Base-by-base conservation (phyloP, 1,284 basidiomycete species). In the Microbotryomycetes sp. region DNA sequence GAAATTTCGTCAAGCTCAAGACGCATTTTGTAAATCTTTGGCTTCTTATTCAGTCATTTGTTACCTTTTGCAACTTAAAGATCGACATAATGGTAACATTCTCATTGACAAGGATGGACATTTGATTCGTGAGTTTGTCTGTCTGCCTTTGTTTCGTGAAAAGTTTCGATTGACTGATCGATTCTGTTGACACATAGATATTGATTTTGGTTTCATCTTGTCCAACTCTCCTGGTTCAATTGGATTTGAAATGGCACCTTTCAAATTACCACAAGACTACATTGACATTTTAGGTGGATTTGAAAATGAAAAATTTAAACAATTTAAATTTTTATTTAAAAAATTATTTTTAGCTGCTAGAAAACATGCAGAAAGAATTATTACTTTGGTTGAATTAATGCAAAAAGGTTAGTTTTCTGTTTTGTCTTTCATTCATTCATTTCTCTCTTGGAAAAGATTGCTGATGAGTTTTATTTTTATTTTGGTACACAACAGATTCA, bases 191-290 rank as follows among this genome's bases (percentile, higher is more conserved):
- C 30, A 16, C 3, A 32, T 58, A 74, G 72, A 97, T 76, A 97
- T 97, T 69, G 96, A 98, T 77, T 99, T 98, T 76, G 96, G 96
- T 0, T 98, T 98, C 79, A 96, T 99, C 82, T 82, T 99, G 56
- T 89, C 87, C 45, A 96, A 97, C 76, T 92, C 92, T 5, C 96
- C 96, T 0, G 94, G 94, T 15, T 96, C 93, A 73, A 88, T 99
- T 67, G 91, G 94, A 26, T 98, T 99, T 74, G 96, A 99, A 78
- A 94, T 93, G 15, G 93, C 96, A 4, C 96, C 96, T 1, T 99
- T 99, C 82, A 99, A 99, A 76, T 79, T 98, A 29, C 87, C 92
- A n/a, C 74, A 80, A 73, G 94, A 99, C 76, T 98, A 99, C 76
- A 84, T 99, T 55, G 94, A 98, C 71, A 89, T 99, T 47, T 81